Evolutionary conservation across 768 basidiomycete species (phyloP), one percentile per base, ranked within the genome.

Genomic region (Lenzites betulinus): DNA sequence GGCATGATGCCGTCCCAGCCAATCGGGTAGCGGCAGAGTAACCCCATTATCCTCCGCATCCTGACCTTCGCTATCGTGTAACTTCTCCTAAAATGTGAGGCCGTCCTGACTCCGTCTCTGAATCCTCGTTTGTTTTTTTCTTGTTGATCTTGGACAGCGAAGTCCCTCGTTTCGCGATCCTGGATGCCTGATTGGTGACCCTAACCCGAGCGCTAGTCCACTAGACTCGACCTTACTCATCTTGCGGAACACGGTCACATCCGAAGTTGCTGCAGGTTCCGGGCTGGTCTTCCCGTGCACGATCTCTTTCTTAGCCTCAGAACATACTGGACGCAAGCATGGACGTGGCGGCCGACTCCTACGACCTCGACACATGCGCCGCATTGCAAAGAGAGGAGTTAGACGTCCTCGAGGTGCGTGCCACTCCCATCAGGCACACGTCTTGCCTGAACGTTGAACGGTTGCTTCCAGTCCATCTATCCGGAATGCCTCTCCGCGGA

Each of bases 401-500:
- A 69, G 81, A 85, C 59, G 86, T 88, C 22, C 66, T 89, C 23
- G 79, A 84, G 80, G 88, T 85, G 62, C 36, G 76, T 33, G 30
- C 30, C 30, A 33, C 30, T 4, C 30, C 11, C 30, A 11, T 33
- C 11, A 33, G 30, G 30, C 11, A 33, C 30, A 11, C 6, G 6
- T 33, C 11, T 33, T 33, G 30, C 30, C 30, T 33, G 30, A 33
- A 33, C 30, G 11, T 11, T 33, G 30, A 33, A 33, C 30, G 11
- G 30, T 33, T 11, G 16, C 8, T 15, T 60, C 9, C 63, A 92
- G 90, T 85, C 90, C n/a, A 92, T 92, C 46, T 89, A 86, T 69
- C 90, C 90, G 38, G 87, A 90, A 68, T 90, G 78, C 68, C 64
- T 88, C 39, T 81, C 83, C 6, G 80, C 75, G 50, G 68, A 72